phyloP scores from a whole-genome alignment of 345 rosid species.

The Rhizophora mangle region DNA sequence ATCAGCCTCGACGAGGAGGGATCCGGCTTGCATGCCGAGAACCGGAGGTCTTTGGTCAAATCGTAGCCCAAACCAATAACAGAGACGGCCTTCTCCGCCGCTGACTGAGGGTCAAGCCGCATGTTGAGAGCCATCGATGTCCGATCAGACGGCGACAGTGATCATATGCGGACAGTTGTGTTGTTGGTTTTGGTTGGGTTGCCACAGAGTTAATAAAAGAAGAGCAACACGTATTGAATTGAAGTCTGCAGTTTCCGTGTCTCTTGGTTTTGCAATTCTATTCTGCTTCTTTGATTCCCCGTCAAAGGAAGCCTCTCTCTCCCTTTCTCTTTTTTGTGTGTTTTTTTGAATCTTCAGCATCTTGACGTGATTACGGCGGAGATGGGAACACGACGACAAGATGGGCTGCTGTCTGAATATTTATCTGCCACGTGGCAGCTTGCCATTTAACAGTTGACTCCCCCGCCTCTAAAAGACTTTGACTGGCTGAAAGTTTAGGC shows the following conservation, averaged over 20 bases:
- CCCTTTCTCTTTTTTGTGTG: too few relatives aligned
- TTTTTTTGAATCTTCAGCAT: not conserved
- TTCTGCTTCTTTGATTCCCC: not conserved
- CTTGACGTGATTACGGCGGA: not conserved
- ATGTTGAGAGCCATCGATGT: constrained; percentile 37
- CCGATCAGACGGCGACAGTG: not conserved
- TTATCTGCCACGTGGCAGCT: not conserved
- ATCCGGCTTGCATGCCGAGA: constrained; percentile 54
- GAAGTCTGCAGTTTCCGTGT: not conserved
- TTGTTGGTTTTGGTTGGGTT: not conserved
- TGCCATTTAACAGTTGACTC: too few relatives aligned
- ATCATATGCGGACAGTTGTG: not conserved
- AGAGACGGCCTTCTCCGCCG: constrained; percentile 83
- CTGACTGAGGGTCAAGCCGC: constrained; percentile 61
- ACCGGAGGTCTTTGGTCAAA: constrained; percentile 51
- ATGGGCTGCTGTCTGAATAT: not conserved
- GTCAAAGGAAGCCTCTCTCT: not conserved
- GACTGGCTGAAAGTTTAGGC: too few relatives aligned
- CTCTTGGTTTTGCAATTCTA: not conserved
- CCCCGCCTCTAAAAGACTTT: too few relatives aligned
- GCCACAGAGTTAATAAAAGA: not conserved
- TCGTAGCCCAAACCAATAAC: constrained; percentile 86
- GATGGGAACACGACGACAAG: not conserved
- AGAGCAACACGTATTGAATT: not conserved
- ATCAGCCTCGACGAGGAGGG: constrained; percentile 54